Conservation (phyloP, 192 early-diverging fungal genomes). For the Coemansia sp. region DNA sequence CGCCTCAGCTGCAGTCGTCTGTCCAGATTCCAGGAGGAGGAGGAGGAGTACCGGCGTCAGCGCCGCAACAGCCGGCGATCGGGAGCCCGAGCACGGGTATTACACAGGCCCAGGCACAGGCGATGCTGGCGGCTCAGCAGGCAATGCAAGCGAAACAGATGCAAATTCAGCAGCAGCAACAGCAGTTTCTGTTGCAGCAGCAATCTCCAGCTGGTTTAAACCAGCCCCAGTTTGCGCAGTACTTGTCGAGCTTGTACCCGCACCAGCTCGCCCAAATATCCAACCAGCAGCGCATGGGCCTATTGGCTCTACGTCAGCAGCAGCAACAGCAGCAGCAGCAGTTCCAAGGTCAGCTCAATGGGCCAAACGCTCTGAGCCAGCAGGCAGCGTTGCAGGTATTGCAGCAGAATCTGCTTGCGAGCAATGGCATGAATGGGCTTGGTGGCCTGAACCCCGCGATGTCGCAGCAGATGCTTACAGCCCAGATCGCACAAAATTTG, state of each 20-base stretch:
- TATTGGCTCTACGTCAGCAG: constrained; percentile 41
- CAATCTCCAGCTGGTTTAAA: constrained; percentile 17
- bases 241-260: constrained; percentile 38
- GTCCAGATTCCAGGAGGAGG: background rate
- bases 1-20: constrained; percentile 19
- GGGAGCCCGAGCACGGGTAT: background rate
- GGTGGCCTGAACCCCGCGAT: background rate
- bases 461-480: constrained; percentile 27
- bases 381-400: constrained; percentile 20
- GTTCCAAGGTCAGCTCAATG: constrained; percentile 11
- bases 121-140: constrained; percentile 24
- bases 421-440: constrained; percentile 18
- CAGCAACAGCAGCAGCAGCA: constrained; percentile 42
- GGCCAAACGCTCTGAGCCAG: constrained; percentile 15
- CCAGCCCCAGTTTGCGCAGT: constrained; percentile 47
- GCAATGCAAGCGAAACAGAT: constrained; percentile 33
- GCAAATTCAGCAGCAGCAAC: constrained; percentile 25
- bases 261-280: constrained; percentile 48
- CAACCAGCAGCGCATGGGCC: constrained; percentile 41
- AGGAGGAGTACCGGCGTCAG: background rate
- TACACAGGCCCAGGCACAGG: constrained; percentile 23
- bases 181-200: background rate
- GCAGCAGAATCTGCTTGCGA: constrained; percentile 18
- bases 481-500: constrained; percentile 36
- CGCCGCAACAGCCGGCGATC: background rate